Evolutionary conservation across 495 filamentous ascomycete species (phyloP), one percentile per base, ranked within the genome.

Genomic region (Hyaloscypha hepaticicola): DNA sequence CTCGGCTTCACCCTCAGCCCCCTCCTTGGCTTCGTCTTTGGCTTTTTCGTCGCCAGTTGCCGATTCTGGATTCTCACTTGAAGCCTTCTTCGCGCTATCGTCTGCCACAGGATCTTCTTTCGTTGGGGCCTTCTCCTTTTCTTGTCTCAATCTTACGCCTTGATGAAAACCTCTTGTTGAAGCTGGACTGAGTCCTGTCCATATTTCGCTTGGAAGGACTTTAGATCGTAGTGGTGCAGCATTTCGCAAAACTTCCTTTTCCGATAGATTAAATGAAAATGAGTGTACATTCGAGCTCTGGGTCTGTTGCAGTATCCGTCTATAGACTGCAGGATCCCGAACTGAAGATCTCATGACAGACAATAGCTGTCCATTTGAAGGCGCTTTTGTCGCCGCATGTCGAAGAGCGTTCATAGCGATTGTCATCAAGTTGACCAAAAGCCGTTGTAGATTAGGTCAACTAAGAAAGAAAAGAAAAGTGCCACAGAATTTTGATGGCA

Each of bases 281-380:
- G 69, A 65, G 60, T 52, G 67, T 61, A 69, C 66, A 60, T 57
- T 65, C 26, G 69, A 71, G 67, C 26, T 59, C 62, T 72, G 61
- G 33, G 69, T 65, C 55, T 66, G 80, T 28, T 79, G 78, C 8
- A 82, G 64, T 80, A 88, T 81, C 72, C 86, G 81, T 76, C 84
- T 80, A 63, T 86, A 87, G 27, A 83, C 78, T 34, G 82, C 81
- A 50, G 82, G 78, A 66, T 79, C 79, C 67, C 82, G 79, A 72
- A 78, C 77, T 62, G 77, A 76, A 70, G 76, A 74, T 66, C 74
- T 78, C 69, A 74, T 68, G 67, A 55, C 70, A 64, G 61, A 78
- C 73, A 59, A 73, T 70, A 66, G 72, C 68, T 58, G 75, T 55
- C 75, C 75, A 55, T 69, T 68, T 27, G 70, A 76, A 66, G 73